A percentile compares a stretch with the other conserved stretches of the same genome.
phyloP scores from a whole-genome alignment of 140 eudicot species.

The Senecio squalidus region DNA sequence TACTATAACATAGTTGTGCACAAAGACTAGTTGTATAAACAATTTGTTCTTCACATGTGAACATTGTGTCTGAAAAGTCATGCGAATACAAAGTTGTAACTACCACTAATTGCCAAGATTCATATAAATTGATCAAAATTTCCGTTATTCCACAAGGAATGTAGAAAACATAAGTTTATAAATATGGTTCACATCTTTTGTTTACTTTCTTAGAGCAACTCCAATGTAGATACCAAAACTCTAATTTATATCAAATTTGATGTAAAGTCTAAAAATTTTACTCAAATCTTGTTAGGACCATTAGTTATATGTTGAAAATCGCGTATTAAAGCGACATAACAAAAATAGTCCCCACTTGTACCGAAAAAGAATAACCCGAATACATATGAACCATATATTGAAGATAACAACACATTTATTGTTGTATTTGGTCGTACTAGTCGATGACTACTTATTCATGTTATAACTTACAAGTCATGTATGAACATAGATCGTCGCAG shows the following conservation, averaged over 20 bases:
- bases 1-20: no score
- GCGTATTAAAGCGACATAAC: background rate
- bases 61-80: background rate
- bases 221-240: no score
- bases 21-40: background rate
- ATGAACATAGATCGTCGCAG: background rate
- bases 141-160: background rate
- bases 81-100: constrained; percentile 10
- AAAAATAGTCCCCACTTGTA: background rate
- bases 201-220: background rate
- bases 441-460: background rate
- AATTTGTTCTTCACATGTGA: background rate
- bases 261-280: no score
- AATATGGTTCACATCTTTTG: background rate
- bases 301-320: background rate
- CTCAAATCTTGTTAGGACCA: no score
- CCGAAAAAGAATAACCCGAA: background rate
- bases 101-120: constrained; percentile 4
- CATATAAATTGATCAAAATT: constrained; percentile 5
- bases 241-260: no score
- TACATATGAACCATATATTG: background rate
- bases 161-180: background rate
- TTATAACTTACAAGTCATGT: constrained; percentile 2
- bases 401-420: constrained; percentile 19
- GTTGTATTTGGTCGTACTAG: background rate